phyloP scores from a whole-genome alignment of 345 rosid species.

The Pistacia atlantica region DNA sequence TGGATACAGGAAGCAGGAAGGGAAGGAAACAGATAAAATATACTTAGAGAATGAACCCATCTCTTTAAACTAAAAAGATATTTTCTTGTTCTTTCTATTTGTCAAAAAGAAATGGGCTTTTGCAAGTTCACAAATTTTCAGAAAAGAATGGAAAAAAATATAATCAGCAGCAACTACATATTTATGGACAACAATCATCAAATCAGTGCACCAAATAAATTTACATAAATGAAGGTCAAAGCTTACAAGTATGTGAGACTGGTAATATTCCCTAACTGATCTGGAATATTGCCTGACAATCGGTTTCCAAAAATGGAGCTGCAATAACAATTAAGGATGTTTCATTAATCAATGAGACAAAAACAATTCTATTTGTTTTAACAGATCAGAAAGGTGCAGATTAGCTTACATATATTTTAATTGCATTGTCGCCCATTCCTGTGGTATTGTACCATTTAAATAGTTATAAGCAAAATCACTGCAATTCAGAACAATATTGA shows the following conservation, averaged over 20 bases:
- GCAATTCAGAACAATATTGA: constrained; percentile 17
- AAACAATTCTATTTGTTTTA: neutral
- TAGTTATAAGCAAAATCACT: constrained; percentile 67
- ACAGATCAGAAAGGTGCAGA: neutral
- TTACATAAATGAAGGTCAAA: neutral
- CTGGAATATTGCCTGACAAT: constrained; percentile 46
- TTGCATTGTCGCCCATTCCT: constrained; percentile 54
- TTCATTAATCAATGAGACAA: neutral
- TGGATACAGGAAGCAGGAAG: too few species aligned
- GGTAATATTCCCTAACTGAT: constrained; percentile 40
- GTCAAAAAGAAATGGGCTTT: neutral
- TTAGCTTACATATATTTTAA: constrained; percentile 49
- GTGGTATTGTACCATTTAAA: constrained; percentile 55
- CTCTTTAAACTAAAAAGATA: too few species aligned
- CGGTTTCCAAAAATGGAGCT: constrained; percentile 43
- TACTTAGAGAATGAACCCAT: neutral
- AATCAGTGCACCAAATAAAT: neutral
- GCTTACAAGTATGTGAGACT: constrained; percentile 45
- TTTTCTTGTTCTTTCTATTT: neutral
- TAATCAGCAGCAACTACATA: neutral
- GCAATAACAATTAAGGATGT: constrained; percentile 15
- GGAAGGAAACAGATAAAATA: too few species aligned
- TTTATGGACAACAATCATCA: neutral
- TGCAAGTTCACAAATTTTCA: neutral
- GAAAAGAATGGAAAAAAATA: neutral